Percentiles rank a stretch among this genome's conserved stretches.
Conservation (phyloP, 2,329 filamentous ascomycete species). For the Nemania diffusa region DNA sequence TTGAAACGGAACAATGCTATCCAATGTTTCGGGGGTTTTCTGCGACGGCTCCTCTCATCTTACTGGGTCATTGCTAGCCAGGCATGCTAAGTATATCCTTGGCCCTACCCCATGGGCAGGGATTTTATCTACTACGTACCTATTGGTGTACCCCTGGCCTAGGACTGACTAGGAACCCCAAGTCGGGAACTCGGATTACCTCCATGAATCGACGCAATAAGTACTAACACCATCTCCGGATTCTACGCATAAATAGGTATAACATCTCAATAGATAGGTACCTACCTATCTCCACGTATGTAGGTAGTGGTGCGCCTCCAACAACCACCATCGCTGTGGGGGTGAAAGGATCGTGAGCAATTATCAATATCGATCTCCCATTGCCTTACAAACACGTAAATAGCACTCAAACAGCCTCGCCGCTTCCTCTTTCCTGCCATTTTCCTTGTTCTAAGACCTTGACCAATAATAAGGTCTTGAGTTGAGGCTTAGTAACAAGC, state of each 20-base stretch:
- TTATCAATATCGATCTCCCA: neutral
- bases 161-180: conserved; percentile 12
- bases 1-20: conserved; percentile 33
- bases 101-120: neutral
- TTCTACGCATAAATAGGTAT: too few species aligned
- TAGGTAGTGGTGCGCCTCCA: neutral
- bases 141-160: conserved; percentile 17
- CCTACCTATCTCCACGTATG: neutral
- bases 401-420: conserved; percentile 10
- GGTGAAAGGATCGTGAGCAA: conserved; percentile 22
- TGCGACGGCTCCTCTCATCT: conserved; percentile 20
- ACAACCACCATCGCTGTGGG: neutral
- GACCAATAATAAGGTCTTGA: neutral
- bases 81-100: conserved; percentile 17
- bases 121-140: neutral
- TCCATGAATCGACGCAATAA: neutral
- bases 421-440: conserved; percentile 4
- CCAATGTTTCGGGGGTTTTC: conserved; percentile 26
- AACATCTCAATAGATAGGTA: too few species aligned
- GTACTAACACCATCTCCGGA: neutral
- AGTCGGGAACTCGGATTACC: conserved; percentile 17
- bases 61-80: conserved; percentile 17
- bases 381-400: conserved; percentile 4
- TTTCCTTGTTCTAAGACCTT: neutral
- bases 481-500: neutral